Evolutionary conservation across 257 asterid genomes (phyloP).

Genomic region (Gentiana dahurica): DNA sequence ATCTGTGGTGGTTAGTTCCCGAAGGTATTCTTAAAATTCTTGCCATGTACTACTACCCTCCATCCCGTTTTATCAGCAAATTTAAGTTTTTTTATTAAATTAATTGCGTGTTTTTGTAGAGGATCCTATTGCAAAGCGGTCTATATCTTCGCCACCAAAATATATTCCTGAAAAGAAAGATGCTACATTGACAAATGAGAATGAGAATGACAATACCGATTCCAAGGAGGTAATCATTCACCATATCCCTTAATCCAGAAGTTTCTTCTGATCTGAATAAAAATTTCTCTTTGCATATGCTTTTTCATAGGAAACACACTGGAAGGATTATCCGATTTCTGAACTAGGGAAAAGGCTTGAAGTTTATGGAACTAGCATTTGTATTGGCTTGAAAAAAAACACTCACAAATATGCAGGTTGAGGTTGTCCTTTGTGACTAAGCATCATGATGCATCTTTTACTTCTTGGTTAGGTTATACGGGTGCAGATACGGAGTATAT

Average conservation of each 20-base stretch:
- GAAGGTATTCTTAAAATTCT: conserved; percentile 41
- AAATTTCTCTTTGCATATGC: background rate
- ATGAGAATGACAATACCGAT: conserved; percentile 1
- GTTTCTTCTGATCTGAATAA: no score
- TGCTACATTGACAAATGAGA: conserved; percentile 28
- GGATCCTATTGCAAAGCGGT: conserved; percentile 78
- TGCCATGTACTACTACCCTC: no score
- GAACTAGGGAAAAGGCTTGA: conserved; percentile 53
- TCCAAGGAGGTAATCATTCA: conserved; percentile 6
- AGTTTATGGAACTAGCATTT: conserved; percentile 53
- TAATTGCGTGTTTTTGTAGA: conserved; percentile 25
- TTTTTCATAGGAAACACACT: conserved; percentile 43
- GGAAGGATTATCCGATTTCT: conserved; percentile 35
- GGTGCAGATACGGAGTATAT: no score
- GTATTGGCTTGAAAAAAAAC: conserved; percentile 35
- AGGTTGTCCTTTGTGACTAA: background rate
- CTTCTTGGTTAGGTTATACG: no score
- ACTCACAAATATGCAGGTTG: conserved; percentile 48
- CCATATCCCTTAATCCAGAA: background rate
- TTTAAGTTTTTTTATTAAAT: no score
- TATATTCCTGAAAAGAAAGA: conserved; percentile 28
- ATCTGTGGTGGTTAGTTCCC: conserved; percentile 99
- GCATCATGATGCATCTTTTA: background rate
- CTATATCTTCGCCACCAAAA: conserved; percentile 28
- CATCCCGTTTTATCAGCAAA: no score